These are phyloP conservation scores for Wickerhamomyces ciferrii DNA, from an alignment of 805 yeast species.

Conservation along the genomic window DNA sequence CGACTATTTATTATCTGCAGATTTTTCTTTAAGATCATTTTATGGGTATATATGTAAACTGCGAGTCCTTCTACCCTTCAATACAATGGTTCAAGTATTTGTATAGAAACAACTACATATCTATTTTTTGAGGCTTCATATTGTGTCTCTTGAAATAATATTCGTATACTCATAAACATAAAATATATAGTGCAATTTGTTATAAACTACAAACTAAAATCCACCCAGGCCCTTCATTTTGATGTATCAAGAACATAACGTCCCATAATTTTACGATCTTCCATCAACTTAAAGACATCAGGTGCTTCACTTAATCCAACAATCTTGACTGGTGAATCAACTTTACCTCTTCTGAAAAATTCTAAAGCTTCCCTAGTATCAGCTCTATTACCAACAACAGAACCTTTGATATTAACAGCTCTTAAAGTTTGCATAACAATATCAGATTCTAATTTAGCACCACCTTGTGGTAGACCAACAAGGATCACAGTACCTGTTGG, in stretches of 20 bases:
- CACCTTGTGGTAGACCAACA: conserved; percentile 77
- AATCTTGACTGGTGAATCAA: conserved; percentile 67
- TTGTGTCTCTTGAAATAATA: too few relatives aligned
- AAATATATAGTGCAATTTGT: neutral
- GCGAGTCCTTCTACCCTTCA: too few relatives aligned
- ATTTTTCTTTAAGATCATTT: too few relatives aligned
- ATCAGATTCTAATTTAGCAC: conserved; percentile 36
- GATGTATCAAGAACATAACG: conserved; percentile 82
- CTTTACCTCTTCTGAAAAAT: conserved; percentile 67
- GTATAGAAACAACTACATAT: too few relatives aligned
- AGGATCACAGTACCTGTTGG: conserved; percentile 63
- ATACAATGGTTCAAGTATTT: too few relatives aligned
- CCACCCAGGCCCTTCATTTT: conserved; percentile 27
- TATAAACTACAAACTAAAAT: neutral
- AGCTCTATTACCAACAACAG: conserved; percentile 86
- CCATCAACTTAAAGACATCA: conserved; percentile 70
- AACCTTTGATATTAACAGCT: conserved; percentile 69
- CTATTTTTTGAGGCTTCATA: too few relatives aligned
- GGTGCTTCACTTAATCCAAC: conserved; percentile 72
- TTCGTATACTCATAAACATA: neutral
- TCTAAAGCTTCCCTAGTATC: conserved; percentile 80
- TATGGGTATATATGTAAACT: too few relatives aligned
- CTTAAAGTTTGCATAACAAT: conserved; percentile 73
- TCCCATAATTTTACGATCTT: conserved; percentile 79
- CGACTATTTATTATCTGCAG: too few relatives aligned